Evolutionary conservation across 441 rosid species (phyloP), one percentile per base, ranked within the genome.

Genomic region (Brassica hybrid): DNA sequence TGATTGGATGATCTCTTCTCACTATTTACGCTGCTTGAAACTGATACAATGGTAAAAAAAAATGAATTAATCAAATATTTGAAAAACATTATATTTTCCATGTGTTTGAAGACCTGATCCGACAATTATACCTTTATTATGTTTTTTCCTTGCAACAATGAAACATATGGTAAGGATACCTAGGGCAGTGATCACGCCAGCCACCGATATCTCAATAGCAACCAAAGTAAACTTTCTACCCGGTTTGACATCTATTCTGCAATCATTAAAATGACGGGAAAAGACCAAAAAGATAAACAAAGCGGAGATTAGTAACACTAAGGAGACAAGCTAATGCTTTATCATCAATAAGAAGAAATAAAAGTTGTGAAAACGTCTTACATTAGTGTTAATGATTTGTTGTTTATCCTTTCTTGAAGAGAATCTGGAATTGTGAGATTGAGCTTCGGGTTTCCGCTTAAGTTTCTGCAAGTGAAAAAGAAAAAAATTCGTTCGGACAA

Each of bases 381-480:
- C 59, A 54, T 54, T 12, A 45, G 52, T 45, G 16, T 45, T 45
- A 52, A 7, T 2, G 21, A 52, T 14, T 52, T 52, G 10, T 2
- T 16, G 4, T 52, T 2, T 52, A 52, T 14, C 58, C 11, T 16
- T 7, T 52, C 1, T 16, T 52, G 58, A 52, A 52, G 58, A 52
- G 58, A 52, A 16, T 16, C 21, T 52, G 58, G 21, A 52, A 52
- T 52, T 17, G 5, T 17, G 58, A 16, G 19, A 52, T 7, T 17
- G 21, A 52, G 58, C 21, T 52, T 52, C 1, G 58, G 58, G 76
- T 84, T 85, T 36, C 79, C 76, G 2, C 72, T 75, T 63, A 85
- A 79, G 66, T 86, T 86, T 79, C 87, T 86, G 78, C 12, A 6
- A 68, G 34, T 12, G 8, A 50, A 16, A 58, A 14, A n/a, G n/a